Evolutionary conservation across 345 rosid species (phyloP).

Genomic region (Salix dunnii): DNA sequence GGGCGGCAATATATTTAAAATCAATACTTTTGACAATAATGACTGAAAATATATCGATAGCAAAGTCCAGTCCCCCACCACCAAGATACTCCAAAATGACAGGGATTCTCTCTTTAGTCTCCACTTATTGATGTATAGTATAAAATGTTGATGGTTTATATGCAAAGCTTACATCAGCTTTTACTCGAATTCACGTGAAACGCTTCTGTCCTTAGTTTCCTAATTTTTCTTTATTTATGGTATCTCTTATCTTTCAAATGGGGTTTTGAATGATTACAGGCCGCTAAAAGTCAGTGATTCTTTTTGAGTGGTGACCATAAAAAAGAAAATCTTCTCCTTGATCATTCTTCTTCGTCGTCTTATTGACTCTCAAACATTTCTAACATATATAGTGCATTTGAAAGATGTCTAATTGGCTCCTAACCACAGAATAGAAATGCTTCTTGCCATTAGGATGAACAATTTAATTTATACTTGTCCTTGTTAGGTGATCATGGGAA

Average conservation of each 20-base stretch:
- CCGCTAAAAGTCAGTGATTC: constrained; percentile 23
- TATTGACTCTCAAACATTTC: not conserved
- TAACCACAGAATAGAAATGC: not conserved
- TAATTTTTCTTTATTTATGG: constrained; percentile 6
- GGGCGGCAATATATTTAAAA: constrained; percentile 11
- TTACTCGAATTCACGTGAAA: constrained; percentile 31
- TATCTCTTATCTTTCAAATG: constrained; percentile 9
- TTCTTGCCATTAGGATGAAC: not conserved
- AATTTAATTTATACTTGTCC: not conserved
- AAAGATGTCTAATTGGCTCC: not conserved
- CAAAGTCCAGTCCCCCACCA: constrained; percentile 10
- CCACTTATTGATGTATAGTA: constrained; percentile 29
- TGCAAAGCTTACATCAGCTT: constrained; percentile 7
- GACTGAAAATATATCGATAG: not conserved
- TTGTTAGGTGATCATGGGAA: not conserved
- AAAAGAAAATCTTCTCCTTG: constrained; percentile 6
- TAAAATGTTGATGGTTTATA: constrained; percentile 30
- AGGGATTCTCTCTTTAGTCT: constrained; percentile 24
- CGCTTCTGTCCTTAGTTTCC: constrained; percentile 20
- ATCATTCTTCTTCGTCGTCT: not conserved
- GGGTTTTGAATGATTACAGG: constrained; percentile 23
- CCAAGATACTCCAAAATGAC: constrained; percentile 18
- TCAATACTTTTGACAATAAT: not conserved
- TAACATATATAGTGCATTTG: not conserved
- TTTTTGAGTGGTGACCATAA: constrained; percentile 1